phyloP scores from a whole-genome alignment of 208 protist species.

The Leishmania martiniquensis region DNA sequence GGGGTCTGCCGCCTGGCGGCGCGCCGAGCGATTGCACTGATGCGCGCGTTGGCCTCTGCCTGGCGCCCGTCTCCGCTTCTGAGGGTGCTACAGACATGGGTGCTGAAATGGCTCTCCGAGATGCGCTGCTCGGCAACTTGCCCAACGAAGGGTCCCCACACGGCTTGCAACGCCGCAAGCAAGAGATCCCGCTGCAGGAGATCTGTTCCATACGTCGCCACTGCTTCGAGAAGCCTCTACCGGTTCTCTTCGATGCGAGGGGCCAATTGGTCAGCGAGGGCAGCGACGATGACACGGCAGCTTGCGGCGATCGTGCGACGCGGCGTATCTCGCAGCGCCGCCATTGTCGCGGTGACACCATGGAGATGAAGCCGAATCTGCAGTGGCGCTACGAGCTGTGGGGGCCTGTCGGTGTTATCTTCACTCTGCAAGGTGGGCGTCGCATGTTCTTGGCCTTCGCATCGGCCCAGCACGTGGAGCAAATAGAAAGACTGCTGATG shows the following conservation, averaged over 20 bases:
- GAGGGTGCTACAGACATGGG: neutral
- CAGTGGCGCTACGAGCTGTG: slow-evolving; percentile 46
- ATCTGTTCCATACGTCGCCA: slow-evolving; percentile 34
- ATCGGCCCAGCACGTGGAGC: slow-evolving; percentile 14
- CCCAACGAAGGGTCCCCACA: neutral
- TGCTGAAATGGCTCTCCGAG: slow-evolving; percentile 6
- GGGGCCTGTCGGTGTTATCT: slow-evolving; percentile 40
- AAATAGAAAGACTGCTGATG: slow-evolving; percentile 26
- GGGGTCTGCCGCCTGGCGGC: slow-evolving; percentile 4
- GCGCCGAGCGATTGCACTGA: slow-evolving; percentile 5
- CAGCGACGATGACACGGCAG: neutral
- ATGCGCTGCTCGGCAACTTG: neutral
- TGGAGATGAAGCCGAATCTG: neutral
- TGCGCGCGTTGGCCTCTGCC: neutral
- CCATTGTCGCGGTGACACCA: neutral
- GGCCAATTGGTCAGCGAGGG: slow-evolving; percentile 3
- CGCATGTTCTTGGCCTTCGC: slow-evolving; percentile 41
- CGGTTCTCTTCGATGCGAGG: slow-evolving; percentile 29
- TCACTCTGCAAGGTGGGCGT: slow-evolving; percentile 30
- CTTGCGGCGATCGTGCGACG: neutral
- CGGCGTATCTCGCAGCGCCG: neutral
- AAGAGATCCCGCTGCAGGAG: slow-evolving; percentile 34
- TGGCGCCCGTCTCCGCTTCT: slow-evolving; percentile 4
- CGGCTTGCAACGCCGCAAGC: slow-evolving; percentile 9
- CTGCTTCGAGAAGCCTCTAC: slow-evolving; percentile 35